phyloP scores from a whole-genome alignment of 306 rosid genomes.

The Quercus agrifolia region DNA sequence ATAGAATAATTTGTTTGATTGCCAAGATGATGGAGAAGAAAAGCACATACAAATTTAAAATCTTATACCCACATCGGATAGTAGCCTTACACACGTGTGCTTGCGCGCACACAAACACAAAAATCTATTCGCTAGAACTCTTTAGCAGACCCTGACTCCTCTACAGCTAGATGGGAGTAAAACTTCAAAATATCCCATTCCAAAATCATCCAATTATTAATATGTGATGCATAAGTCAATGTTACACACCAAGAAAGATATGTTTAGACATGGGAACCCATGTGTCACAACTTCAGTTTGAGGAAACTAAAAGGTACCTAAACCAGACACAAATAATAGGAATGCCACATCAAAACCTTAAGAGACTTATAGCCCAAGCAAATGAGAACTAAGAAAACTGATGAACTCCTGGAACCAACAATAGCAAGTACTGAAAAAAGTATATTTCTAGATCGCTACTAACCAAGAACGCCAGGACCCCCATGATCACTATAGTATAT shows the following conservation, averaged over 20 bases:
- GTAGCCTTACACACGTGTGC: neutral
- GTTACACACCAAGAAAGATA: neutral
- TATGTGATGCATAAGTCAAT: neutral
- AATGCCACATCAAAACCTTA: neutral
- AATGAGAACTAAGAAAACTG: neutral
- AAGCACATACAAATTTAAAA: neutral
- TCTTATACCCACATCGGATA: neutral
- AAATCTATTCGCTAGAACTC: neutral
- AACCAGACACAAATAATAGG: neutral
- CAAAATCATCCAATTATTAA: neutral
- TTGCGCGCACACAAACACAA: neutral
- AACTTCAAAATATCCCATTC: neutral
- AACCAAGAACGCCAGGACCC: conserved; percentile 96
- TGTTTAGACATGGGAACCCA: neutral
- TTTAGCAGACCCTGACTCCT: neutral
- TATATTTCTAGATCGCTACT: conserved; percentile 29
- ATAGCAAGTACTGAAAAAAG: neutral
- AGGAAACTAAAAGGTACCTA: neutral
- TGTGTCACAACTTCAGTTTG: neutral
- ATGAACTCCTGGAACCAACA: neutral
- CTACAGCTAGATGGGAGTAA: conserved; percentile 1
- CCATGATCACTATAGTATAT: conserved; percentile 85
- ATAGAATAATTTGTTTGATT: neutral
- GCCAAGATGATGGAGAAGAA: neutral
- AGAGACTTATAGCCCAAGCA: neutral